Percentiles rank a stretch among this genome's conserved stretches.
Evolutionary conservation across 1,139 yeast genomes (phyloP).

Genomic region (Candida sp.): DNA sequence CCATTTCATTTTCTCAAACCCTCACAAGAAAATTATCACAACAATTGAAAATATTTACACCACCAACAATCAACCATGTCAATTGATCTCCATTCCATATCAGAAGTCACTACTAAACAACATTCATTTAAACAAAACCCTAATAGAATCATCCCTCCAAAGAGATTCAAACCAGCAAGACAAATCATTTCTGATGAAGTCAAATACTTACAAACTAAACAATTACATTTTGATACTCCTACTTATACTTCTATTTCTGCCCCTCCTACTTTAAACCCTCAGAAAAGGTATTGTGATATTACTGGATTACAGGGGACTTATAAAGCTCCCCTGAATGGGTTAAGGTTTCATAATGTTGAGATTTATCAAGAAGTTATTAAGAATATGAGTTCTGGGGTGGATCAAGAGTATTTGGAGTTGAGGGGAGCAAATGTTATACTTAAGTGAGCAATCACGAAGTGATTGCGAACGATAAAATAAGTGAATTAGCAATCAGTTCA

Average conservation of each 20-base stretch:
- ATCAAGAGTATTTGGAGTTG: constrained; percentile 86
- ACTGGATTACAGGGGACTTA: constrained; percentile 85
- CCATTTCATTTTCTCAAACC: no score
- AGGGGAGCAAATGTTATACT: constrained; percentile 87
- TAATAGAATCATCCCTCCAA: constrained; percentile 40
- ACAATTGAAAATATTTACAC: no score
- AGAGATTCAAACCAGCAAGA: constrained; percentile 68
- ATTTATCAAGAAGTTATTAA: constrained; percentile 75
- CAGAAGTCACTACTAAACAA: constrained; percentile 38
- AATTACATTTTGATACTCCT: constrained; percentile 44
- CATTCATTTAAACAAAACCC: constrained; percentile 57
- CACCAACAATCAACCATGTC: constrained; percentile 5
- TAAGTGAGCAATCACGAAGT: no score
- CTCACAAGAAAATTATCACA: no score
- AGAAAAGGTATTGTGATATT: constrained; percentile 86
- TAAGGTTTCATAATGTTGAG: constrained; percentile 81
- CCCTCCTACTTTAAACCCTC: constrained; percentile 84
- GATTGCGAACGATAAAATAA: no score
- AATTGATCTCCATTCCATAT: constrained; percentile 29
- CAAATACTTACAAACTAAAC: constrained; percentile 49
- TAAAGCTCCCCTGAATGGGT: constrained; percentile 70
- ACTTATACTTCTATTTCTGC: constrained; percentile 70
- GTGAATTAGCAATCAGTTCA: no score
- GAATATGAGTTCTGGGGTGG: constrained; percentile 85
- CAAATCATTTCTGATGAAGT: constrained; percentile 79